Percentiles rank a stretch among this genome's conserved stretches.
Conservation (phyloP, 805 yeast species). For the Ogataea neopini region DNA sequence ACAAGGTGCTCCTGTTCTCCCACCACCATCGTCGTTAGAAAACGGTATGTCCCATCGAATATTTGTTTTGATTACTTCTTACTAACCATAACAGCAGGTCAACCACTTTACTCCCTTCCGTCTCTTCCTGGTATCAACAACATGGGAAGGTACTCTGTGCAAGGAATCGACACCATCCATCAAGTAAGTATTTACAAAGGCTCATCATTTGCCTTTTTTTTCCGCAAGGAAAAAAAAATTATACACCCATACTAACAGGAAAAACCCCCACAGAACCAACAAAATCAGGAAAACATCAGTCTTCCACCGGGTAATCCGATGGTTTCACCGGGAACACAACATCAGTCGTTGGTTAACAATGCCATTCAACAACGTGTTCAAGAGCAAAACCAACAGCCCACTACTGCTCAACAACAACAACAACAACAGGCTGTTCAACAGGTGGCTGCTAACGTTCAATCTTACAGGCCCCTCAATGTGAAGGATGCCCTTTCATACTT, state of each 20-base stretch:
- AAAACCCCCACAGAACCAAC: constrained; percentile 12
- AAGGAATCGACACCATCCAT: constrained; percentile 43
- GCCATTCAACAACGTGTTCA: constrained; percentile 13
- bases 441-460: constrained; percentile 28
- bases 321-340: constrained; percentile 23
- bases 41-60: constrained; percentile 41
- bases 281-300: constrained; percentile 31
- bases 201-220: background rate
- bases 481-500: constrained; percentile 94
- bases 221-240: background rate
- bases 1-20: constrained; percentile 53
- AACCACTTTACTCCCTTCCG: constrained; percentile 53
- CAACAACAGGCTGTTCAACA: constrained; percentile 26
- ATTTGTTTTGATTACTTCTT: background rate
- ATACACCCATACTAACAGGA: background rate
- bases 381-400: constrained; percentile 13
- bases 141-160: constrained; percentile 49
- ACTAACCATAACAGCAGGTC: constrained; percentile 31
- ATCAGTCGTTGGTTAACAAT: constrained; percentile 20
- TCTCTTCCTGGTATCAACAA: constrained; percentile 52
- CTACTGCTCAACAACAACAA: constrained; percentile 13
- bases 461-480: constrained; percentile 84
- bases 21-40: constrained; percentile 55
- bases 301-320: constrained; percentile 34
- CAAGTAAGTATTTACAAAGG: constrained; percentile 25